Evolutionary conservation across 768 basidiomycete species (phyloP).

Genomic region (Lyophyllum atratum): DNA sequence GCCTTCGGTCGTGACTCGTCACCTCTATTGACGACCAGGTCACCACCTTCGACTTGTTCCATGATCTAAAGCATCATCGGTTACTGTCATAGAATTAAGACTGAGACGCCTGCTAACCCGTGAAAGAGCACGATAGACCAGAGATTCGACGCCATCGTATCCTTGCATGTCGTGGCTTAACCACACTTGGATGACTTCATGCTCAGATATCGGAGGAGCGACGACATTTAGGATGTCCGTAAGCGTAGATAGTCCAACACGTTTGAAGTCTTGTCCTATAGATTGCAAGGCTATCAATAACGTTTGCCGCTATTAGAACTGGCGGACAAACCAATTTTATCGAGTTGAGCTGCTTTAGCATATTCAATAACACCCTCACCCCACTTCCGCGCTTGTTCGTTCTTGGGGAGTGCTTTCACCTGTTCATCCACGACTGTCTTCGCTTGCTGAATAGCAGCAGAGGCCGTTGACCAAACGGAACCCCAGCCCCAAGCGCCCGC

Average conservation of each 20-base stretch:
- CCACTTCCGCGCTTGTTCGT: constrained; percentile 89
- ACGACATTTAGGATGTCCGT: constrained; percentile 94
- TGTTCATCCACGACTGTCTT: constrained; percentile 89
- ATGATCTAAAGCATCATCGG: constrained; percentile 58
- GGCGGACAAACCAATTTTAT: constrained; percentile 72
- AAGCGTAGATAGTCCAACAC: constrained; percentile 84
- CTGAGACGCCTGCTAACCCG: constrained; percentile 50
- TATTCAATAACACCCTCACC: constrained; percentile 83
- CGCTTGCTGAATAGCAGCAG: constrained; percentile 85
- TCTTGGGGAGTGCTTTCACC: constrained; percentile 84
- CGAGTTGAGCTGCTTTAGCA: constrained; percentile 87
- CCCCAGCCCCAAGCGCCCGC: constrained; percentile 77
- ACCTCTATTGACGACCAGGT: constrained; percentile 85
- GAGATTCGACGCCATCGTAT: constrained; percentile 90
- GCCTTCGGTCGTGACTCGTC: constrained; percentile 75
- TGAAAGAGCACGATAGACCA: constrained; percentile 88
- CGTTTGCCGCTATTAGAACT: neutral
- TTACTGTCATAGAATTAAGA: neutral
- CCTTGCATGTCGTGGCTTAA: constrained; percentile 96
- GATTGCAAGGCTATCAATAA: constrained; percentile 4
- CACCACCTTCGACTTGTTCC: constrained; percentile 93
- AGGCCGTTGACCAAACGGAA: constrained; percentile 86
- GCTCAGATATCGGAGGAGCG: constrained; percentile 97
- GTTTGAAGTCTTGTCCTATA: constrained; percentile 75
- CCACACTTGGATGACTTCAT: constrained; percentile 97